Percentiles rank a stretch among this genome's conserved stretches.
These are phyloP conservation scores for Phytophthora uliginosa DNA, from an alignment of 352 stramenopile genomes.

Conservation along the genomic window DNA sequence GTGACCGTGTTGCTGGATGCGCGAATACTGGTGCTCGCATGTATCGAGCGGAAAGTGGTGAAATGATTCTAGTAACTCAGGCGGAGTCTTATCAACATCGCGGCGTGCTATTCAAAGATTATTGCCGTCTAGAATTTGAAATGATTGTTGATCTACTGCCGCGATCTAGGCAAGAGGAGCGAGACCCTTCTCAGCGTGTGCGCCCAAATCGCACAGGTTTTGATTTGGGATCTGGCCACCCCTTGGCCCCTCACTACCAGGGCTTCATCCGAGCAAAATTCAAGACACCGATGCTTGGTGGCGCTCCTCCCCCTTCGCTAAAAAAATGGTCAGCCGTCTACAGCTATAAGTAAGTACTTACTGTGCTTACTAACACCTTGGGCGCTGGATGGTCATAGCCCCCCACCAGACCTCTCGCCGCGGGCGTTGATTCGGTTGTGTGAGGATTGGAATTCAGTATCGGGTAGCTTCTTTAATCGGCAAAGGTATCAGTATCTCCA, in stretches of 20 bases:
- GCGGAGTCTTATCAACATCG: slow-evolving; percentile 6
- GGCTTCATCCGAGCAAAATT: slow-evolving; percentile 34
- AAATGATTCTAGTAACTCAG: slow-evolving; percentile 9
- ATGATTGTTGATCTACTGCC: slow-evolving; percentile 14
- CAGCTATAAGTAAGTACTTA: slow-evolving; percentile 7
- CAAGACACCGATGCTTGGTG: slow-evolving; percentile 26
- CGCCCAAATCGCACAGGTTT: slow-evolving; percentile 11
- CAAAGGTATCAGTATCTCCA: slow-evolving; percentile 15
- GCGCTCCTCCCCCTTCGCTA: slow-evolving; percentile 5
- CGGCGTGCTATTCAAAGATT: slow-evolving; percentile 1
- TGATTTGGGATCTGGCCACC: slow-evolving; percentile 7
- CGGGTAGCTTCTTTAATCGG: neutral
- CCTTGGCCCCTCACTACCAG: slow-evolving; percentile 10
- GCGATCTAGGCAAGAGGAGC: neutral
- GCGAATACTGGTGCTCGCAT: neutral
- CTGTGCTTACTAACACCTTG: slow-evolving; percentile 7
- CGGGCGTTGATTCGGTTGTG: neutral
- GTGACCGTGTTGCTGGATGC: neutral
- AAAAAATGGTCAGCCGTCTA: slow-evolving; percentile 1
- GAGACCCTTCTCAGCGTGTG: neutral
- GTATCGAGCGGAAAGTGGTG: neutral
- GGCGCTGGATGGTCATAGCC: neutral
- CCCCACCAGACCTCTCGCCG: neutral
- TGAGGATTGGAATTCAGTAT: slow-evolving; percentile 2
- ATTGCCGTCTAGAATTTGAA: slow-evolving; percentile 16